Evolutionary conservation across 2,329 filamentous ascomycete genomes (phyloP), one percentile per base, ranked within the genome.

Genomic region (Exophiala alcalophila): DNA sequence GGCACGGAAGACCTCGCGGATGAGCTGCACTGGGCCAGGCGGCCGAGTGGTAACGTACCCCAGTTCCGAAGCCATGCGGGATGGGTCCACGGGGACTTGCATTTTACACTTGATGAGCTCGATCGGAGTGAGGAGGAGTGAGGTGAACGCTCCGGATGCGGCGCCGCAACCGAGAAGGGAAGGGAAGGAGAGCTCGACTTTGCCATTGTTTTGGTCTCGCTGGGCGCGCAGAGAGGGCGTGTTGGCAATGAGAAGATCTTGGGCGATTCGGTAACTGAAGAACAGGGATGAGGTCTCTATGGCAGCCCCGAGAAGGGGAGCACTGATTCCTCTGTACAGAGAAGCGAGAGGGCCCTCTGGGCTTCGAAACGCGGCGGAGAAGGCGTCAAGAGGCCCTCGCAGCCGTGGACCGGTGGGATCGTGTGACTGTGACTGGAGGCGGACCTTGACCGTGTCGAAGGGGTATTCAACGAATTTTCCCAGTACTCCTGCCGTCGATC

Each of bases 71-170:
- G 60, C 7, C 76, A 47, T 7, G 31, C 39, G 24, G 27, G 49
- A 49, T 6, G 47, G 30, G 11, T 49, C 20, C 4, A 68, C 42
- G 11, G 77, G 87, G 1, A 91, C 90, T 65, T 98, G 92, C 69
- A 98, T 94, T 67, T 92, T 94, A 77, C 92, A 98, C 69, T 98
- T 98, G 62, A 98, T 86, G 38, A 98, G 78, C 68, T 98, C 92
- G 54, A 98, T 88, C 0, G 92, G 92, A 0, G 92, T 98, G 49
- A 98, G 78, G 21, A 95, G 80, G 33, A 96, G 75, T 0, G 88
- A 95, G 0, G 92, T 94, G 59, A 95, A 85, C 26, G 86, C 84
- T 23, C 92, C 92, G 1, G 90, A 84, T 44, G 87, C 83, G 34
- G 86, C 91, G 32, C 92, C 92, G 12, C 88, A 94, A 37, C 81